phyloP scores from a whole-genome alignment of 2,329 filamentous ascomycete species.

The Pseudonectria foliicola region DNA sequence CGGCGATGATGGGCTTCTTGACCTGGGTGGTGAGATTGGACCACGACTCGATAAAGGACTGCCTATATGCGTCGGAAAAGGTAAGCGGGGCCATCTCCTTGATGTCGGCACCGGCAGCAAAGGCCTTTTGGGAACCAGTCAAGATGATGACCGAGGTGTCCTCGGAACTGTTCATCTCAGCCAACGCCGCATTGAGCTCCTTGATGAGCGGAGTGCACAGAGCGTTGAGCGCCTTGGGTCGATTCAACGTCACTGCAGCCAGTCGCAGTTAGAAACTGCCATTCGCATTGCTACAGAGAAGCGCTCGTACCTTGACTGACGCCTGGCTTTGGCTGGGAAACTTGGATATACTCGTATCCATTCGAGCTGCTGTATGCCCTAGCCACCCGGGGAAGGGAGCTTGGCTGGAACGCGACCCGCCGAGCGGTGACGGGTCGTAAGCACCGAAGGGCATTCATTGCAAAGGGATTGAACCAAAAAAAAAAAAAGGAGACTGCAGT shows the following conservation, averaged over 20 bases:
- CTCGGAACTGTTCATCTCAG: constrained; percentile 60
- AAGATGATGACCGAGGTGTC: constrained; percentile 71
- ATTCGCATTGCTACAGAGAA: too few relatives aligned
- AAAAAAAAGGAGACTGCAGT: constrained; percentile 1
- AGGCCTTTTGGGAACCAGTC: constrained; percentile 83
- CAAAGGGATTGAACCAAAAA: constrained; percentile 6
- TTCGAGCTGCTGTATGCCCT: constrained; percentile 44
- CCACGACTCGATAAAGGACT: constrained; percentile 93
- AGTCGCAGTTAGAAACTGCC: constrained; percentile 4
- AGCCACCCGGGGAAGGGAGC: constrained; percentile 48
- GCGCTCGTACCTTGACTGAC: constrained; percentile 77
- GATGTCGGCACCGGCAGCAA: constrained; percentile 94
- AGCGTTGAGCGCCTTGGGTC: constrained; percentile 92
- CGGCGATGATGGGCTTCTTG: constrained; percentile 91
- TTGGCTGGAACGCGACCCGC: constrained; percentile 41
- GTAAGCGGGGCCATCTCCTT: constrained; percentile 96
- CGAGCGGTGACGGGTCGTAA: constrained; percentile 49
- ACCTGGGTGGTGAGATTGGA: constrained; percentile 74
- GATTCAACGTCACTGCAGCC: constrained; percentile 82
- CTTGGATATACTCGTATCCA: constrained; percentile 73
- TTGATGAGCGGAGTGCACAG: constrained; percentile 83
- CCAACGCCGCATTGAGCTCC: constrained; percentile 78
- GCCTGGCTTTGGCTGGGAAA: constrained; percentile 77
- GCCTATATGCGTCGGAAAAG: constrained; percentile 80
- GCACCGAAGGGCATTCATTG: constrained; percentile 50